Evolutionary conservation across 306 rosid species (phyloP).

Genomic region (Sphenostylis stenocarpa): DNA sequence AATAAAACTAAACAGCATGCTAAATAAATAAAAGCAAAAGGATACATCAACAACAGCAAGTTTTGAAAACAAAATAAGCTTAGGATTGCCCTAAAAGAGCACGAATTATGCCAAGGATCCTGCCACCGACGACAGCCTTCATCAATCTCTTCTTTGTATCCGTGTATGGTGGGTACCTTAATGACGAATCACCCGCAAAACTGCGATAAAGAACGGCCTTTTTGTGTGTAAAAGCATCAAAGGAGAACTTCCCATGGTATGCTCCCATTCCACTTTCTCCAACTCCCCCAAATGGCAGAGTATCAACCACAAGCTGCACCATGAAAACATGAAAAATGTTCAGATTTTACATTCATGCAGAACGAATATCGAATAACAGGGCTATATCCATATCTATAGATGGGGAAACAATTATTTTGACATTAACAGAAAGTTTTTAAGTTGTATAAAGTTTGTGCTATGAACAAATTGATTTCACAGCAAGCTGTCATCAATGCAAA

Average conservation of each 20-base stretch:
- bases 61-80: conserved; percentile 14
- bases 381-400: too few species aligned
- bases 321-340: neutral
- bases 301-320: conserved; percentile 64
- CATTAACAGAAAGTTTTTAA: neutral
- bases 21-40: too few species aligned
- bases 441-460: neutral
- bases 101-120: conserved; percentile 47
- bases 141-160: conserved; percentile 57
- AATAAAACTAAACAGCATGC: too few species aligned
- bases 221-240: conserved; percentile 87
- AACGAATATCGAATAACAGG: neutral
- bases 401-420: neutral
- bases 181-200: conserved; percentile 59
- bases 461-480: neutral
- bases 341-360: too few species aligned
- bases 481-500: neutral
- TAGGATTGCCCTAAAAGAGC: conserved; percentile 71
- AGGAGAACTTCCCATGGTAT: conserved; percentile 93
- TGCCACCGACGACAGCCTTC: conserved; percentile 71
- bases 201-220: conserved; percentile 83
- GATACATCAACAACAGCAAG: neutral
- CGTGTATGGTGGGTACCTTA: conserved; percentile 92
- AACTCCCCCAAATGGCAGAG: conserved; percentile 95
- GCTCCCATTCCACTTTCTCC: conserved; percentile 96